Evolutionary conservation across 257 asterid genomes (phyloP).

Genomic region (Ehretia macrophylla): DNA sequence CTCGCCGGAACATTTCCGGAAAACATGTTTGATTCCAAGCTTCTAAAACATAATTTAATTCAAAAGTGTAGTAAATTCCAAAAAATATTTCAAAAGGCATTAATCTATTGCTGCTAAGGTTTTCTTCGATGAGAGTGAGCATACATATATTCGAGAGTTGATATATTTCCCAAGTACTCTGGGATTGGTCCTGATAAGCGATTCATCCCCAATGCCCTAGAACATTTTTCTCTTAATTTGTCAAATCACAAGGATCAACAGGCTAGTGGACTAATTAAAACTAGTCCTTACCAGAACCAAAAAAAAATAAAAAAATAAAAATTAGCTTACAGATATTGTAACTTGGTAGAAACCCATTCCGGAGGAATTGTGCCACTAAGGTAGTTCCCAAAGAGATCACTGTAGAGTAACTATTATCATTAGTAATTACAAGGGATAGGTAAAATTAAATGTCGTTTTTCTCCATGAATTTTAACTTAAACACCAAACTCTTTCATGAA

Average conservation of each 20-base stretch:
- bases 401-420: too few relatives aligned
- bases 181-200: constrained; percentile 68
- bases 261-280: background rate
- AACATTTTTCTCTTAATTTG: background rate
- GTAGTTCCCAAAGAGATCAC: constrained; percentile 53
- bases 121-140: too few relatives aligned
- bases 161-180: constrained; percentile 46
- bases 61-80: background rate
- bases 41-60: background rate
- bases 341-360: constrained; percentile 50
- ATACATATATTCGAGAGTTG: constrained; percentile 37
- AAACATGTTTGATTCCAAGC: constrained; percentile 11
- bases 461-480: too few relatives aligned
- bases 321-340: constrained; percentile 43
- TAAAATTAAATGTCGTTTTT: too few relatives aligned
- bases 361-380: constrained; percentile 56
- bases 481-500: too few relatives aligned
- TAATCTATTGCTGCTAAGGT: too few relatives aligned
- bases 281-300: background rate
- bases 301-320: background rate
- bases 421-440: too few relatives aligned
- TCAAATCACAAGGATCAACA: background rate
- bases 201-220: constrained; percentile 39
- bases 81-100: background rate
- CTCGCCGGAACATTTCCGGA: constrained; percentile 9